These are phyloP conservation scores for Steccherinum ochraceum DNA, from an alignment of 768 basidiomycete species.

Conservation along the genomic window DNA sequence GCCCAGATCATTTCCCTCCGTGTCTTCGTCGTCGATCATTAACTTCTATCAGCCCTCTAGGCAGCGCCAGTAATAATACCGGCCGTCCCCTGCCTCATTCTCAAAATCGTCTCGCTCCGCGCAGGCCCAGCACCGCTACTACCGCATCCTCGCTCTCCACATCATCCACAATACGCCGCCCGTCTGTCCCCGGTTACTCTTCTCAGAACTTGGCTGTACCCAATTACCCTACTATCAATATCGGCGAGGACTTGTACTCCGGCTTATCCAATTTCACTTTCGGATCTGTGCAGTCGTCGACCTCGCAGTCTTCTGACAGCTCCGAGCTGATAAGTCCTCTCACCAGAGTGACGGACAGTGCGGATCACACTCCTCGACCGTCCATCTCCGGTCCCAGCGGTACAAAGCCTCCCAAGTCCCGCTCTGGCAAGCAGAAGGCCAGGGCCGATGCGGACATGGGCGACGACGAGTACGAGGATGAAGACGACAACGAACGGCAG, in stretches of 20 bases:
- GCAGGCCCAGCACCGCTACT: conserved; percentile 15
- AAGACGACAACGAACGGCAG: conserved; percentile 26
- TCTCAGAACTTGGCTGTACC: neutral
- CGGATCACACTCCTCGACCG: conserved; percentile 40
- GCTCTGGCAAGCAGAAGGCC: conserved; percentile 26
- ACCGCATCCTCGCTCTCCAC: conserved; percentile 12
- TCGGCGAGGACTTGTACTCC: conserved; percentile 30
- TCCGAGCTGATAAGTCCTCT: conserved; percentile 33
- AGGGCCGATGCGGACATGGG: conserved; percentile 19
- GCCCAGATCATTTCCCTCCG: no score
- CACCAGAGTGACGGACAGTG: conserved; percentile 21
- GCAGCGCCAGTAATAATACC: neutral
- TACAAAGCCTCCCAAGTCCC: conserved; percentile 15
- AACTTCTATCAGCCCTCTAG: conserved; percentile 2
- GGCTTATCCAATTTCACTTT: conserved; percentile 37
- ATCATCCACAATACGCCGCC: conserved; percentile 9
- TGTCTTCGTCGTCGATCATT: neutral
- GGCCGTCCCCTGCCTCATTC: conserved; percentile 8
- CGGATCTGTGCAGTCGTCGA: conserved; percentile 24
- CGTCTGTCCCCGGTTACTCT: neutral
- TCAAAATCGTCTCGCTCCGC: conserved; percentile 8
- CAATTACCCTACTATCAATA: conserved; percentile 3
- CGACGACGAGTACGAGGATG: conserved; percentile 29
- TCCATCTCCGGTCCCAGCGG: conserved; percentile 28
- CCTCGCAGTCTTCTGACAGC: conserved; percentile 19